Base-by-base conservation (phyloP, 2,329 filamentous ascomycete genomes). In the Botrytis porri region DNA sequence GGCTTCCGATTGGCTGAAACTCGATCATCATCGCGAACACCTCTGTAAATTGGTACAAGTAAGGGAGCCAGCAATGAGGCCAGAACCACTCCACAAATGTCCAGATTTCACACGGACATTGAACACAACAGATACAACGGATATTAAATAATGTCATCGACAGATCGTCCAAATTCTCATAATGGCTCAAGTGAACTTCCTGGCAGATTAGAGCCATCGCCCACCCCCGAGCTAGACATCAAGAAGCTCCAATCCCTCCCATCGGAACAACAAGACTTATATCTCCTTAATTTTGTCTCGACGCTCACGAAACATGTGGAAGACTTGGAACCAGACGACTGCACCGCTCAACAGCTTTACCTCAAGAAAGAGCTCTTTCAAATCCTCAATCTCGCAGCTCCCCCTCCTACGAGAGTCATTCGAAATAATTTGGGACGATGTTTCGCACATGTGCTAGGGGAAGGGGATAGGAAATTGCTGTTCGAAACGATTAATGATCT, bases 401-500 rank as follows among this genome's bases (percentile, higher is more conserved):
- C 95, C 72, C 88, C 92, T 65, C 94, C 95, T 54, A 95, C 94
- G 60, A 89, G 96, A 81, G 92, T 97, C 59, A 92, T 98, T 80
- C 90, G 96, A 78, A 96, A 95, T 83, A 97, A 95, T 81, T 82
- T 98, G 51, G 95, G 94, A 65, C 89, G 89, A 82, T 95, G 94
- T 78, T 91, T 98, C 77, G 91, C 91, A 60, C 90, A 92, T 79
- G 90, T 98, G 73, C 92, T 99, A 76, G 88, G 86, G 25, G 92
- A 92, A 76, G 96, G 96, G 20, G 95, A 98, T 83, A 88, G 95
- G 76, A 97, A 97, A 81, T 87, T 97, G 69, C 87, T 99, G 3
- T 98, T 97, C 80, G 96, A 99, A 82, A 97, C 94, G 0, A 92
- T 98, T 80, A 97, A 96, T 79, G 95, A 98, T 77, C 86, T 98